phyloP scores from a whole-genome alignment of 148 eudicot genomes.

The Silene latifolia region DNA sequence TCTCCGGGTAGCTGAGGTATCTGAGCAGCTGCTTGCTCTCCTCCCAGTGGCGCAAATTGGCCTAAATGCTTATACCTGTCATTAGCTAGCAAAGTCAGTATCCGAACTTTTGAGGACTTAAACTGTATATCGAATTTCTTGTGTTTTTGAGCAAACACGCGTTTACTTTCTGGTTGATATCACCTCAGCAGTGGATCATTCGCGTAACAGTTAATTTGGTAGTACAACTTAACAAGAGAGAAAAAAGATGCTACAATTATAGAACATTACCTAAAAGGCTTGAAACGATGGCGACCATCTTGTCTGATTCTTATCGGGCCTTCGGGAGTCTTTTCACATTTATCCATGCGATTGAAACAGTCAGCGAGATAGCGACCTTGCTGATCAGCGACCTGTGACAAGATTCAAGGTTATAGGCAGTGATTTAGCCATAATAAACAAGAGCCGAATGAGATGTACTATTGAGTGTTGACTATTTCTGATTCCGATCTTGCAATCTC shows the following conservation, averaged over 20 bases:
- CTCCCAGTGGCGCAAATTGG: conserved; percentile 92
- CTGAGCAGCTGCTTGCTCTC: conserved; percentile 91
- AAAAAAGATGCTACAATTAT: background rate
- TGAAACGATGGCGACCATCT: conserved; percentile 77
- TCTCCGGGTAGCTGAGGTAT: conserved; percentile 94
- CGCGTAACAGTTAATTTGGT: too few relatives aligned
- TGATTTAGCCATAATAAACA: background rate
- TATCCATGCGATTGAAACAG: conserved; percentile 84
- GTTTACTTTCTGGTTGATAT: too few relatives aligned
- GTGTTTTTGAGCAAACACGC: too few relatives aligned
- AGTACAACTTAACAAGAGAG: too few relatives aligned
- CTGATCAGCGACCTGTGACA: conserved; percentile 77
- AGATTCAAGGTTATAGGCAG: background rate
- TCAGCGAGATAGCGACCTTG: conserved; percentile 79
- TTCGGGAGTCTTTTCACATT: conserved; percentile 68
- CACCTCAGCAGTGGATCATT: too few relatives aligned
- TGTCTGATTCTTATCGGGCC: conserved; percentile 84
- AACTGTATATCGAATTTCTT: too few relatives aligned
- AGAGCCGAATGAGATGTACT: background rate
- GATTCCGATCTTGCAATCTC: too few relatives aligned
- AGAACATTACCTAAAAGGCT: conserved; percentile 60
- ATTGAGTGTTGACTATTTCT: background rate
- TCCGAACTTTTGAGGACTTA: background rate
- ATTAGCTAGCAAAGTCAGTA: background rate
- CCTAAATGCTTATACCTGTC: conserved; percentile 79